These are phyloP conservation scores for Zizania palustris DNA, from an alignment of 202 grass and related monocot species.

Conservation along the genomic window DNA sequence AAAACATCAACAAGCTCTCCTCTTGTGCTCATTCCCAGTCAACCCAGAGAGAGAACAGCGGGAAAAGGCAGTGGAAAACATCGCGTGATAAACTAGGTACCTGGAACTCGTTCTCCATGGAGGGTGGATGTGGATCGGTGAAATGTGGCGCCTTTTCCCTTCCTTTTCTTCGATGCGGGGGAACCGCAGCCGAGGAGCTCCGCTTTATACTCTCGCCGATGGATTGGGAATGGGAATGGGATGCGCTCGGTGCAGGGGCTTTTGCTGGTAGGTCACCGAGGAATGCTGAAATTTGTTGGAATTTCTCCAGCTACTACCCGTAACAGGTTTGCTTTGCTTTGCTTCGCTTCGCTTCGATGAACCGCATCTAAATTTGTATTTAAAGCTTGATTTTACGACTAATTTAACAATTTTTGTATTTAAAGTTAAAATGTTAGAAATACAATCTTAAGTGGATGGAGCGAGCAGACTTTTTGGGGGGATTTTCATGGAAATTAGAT, in stretches of 20 bases:
- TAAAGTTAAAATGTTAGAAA: too few relatives aligned
- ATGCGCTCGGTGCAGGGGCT: not conserved
- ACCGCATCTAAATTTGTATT: too few relatives aligned
- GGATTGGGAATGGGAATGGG: too few relatives aligned
- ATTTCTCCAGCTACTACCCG: not conserved
- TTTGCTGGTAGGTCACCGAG: not conserved
- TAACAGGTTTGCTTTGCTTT: too few relatives aligned
- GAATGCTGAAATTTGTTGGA: not conserved
- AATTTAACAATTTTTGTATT: too few relatives aligned
- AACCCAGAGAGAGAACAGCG: not conserved
- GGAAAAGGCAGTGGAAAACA: not conserved
- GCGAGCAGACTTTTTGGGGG: too few relatives aligned
- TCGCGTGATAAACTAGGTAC: not conserved
- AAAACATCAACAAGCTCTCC: not conserved
- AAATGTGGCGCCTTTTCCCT: too few relatives aligned
- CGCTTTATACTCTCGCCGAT: not conserved
- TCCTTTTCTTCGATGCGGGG: not conserved
- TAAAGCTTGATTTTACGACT: too few relatives aligned
- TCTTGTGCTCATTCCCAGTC: not conserved
- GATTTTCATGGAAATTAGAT: too few relatives aligned
- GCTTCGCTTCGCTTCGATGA: too few relatives aligned
- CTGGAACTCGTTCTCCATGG: slow-evolving; percentile 53
- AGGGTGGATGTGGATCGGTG: too few relatives aligned
- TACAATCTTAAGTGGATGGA: too few relatives aligned
- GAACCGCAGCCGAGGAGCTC: not conserved